Percentiles rank a stretch among this genome's conserved stretches.
These are phyloP conservation scores for Penicillium verhagenii DNA, from an alignment of 495 filamentous ascomycete genomes.

Conservation along the genomic window DNA sequence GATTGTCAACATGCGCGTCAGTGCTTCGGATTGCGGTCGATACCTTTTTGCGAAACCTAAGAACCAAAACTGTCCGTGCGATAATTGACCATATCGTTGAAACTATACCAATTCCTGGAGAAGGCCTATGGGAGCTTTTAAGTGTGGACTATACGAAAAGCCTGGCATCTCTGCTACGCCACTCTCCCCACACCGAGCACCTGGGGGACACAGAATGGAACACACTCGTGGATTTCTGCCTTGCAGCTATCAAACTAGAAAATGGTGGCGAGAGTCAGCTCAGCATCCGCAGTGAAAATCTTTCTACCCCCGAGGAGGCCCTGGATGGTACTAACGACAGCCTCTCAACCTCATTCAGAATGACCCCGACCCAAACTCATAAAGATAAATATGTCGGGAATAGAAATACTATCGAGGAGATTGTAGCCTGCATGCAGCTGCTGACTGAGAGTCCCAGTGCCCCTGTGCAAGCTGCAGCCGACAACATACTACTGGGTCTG, in stretches of 20 bases:
- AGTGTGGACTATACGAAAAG: conserved; percentile 76
- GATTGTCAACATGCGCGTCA: conserved; percentile 69
- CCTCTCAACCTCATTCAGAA: conserved; percentile 33
- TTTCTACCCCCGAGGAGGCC: conserved; percentile 25
- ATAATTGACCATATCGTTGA: conserved; percentile 80
- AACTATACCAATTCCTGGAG: conserved; percentile 57
- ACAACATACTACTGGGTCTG: conserved; percentile 56
- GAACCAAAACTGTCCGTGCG: conserved; percentile 71
- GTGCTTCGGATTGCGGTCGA: conserved; percentile 70
- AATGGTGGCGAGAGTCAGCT: conserved; percentile 29
- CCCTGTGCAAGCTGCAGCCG: conserved; percentile 59
- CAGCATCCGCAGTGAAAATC: conserved; percentile 28
- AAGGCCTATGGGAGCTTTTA: conserved; percentile 69
- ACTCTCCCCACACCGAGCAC: conserved; percentile 75
- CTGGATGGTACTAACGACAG: conserved; percentile 25
- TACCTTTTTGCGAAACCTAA: conserved; percentile 64
- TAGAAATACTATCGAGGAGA: conserved; percentile 50
- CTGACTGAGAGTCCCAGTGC: conserved; percentile 69
- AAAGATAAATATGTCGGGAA: conserved; percentile 28
- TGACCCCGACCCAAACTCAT: conserved; percentile 26
- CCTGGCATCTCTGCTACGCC: conserved; percentile 64
- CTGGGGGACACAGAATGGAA: conserved; percentile 67
- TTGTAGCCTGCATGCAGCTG: conserved; percentile 63
- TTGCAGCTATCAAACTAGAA: conserved; percentile 22
- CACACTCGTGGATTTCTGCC: conserved; percentile 64